Evolutionary conservation across 2,329 filamentous ascomycete species (phyloP), one percentile per base, ranked within the genome.

Genomic region (Fonsecaea erecta): DNA sequence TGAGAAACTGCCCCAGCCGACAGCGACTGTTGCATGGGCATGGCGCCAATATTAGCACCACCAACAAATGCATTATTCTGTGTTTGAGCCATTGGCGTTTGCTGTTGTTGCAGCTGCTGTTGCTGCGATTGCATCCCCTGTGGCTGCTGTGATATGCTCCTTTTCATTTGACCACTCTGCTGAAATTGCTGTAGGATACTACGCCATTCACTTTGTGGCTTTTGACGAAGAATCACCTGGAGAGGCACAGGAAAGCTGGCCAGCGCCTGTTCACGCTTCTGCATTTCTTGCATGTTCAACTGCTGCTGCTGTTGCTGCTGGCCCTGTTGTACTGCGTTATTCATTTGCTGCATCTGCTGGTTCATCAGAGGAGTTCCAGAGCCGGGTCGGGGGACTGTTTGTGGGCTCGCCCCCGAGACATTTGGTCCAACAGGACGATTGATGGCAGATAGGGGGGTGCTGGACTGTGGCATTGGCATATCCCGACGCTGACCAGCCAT

Each of bases 401-500:
- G 65, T 18, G 69, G 64, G 63, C 66, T 71, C 1, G 65, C 51
- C 12, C 65, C 68, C 7, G 66, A 58, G 21, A 66, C 58, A 48
- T 66, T 68, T 11, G 75, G 74, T 2, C 75, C 73, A 68, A 80
- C 76, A 1, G 78, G 78, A 35, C 78, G 78, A 65, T 80, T 81
- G 60, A 81, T 66, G 35, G 67, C 57, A 69, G 79, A 71, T 68
- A 77, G 73, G 51, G 77, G 74, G 18, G 76, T 75, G 43, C 76
- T 70, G 63, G 80, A 77, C 18, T 75, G 67, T 62, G 76, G 63
- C 81, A 79, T 72, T 80, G 71, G 65, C 79, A 77, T 75, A 79
- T 72, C 65, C 59, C 52, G 46, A 16, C 62, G 61, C 35, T 68
- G 66, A 35, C 48, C 54, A 82, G 75, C 75, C 80, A 77, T 69